Percentiles rank a stretch among this genome's conserved stretches.
phyloP scores from a whole-genome alignment of 495 filamentous ascomycete species.

The Penicillium subrubescens region DNA sequence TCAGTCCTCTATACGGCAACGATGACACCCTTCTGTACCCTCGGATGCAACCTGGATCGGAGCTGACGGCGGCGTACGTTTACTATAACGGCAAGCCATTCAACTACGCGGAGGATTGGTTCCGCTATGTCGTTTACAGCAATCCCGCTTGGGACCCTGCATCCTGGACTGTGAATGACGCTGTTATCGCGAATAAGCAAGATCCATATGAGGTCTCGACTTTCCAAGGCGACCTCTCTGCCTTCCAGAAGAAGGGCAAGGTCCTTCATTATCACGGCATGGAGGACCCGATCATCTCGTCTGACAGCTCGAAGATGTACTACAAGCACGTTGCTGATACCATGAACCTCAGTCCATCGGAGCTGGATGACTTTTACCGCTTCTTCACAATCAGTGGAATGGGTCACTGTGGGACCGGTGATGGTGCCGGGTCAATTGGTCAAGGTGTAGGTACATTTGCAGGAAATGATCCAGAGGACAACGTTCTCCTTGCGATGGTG shows the following conservation, averaged over 20 bases:
- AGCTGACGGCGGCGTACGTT: not conserved
- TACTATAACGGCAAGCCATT: constrained; percentile 3
- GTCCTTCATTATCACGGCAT: constrained; percentile 4
- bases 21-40: not conserved
- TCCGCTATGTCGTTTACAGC: constrained; percentile 2
- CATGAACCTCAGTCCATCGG: not conserved
- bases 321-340: constrained; percentile 5
- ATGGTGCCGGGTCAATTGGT: not conserved
- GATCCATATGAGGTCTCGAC: not conserved
- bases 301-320: constrained; percentile 3
- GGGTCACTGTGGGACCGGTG: not conserved
- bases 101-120: not conserved
- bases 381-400: constrained; percentile 10
- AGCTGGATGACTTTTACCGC: constrained; percentile 8
- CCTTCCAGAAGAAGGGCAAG: constrained; percentile 4
- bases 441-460: constrained; percentile 1
- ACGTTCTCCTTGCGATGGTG: constrained; percentile 1
- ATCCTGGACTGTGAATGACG: not conserved
- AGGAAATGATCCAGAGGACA: constrained; percentile 1
- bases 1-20: constrained; percentile 3
- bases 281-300: constrained; percentile 4
- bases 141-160: not conserved
- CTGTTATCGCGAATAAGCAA: not conserved
- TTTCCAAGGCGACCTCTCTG: constrained; percentile 2
- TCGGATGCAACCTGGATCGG: constrained; percentile 3